Conservation (phyloP, 1,284 basidiomycete species). For the Sparassis latifolia region DNA sequence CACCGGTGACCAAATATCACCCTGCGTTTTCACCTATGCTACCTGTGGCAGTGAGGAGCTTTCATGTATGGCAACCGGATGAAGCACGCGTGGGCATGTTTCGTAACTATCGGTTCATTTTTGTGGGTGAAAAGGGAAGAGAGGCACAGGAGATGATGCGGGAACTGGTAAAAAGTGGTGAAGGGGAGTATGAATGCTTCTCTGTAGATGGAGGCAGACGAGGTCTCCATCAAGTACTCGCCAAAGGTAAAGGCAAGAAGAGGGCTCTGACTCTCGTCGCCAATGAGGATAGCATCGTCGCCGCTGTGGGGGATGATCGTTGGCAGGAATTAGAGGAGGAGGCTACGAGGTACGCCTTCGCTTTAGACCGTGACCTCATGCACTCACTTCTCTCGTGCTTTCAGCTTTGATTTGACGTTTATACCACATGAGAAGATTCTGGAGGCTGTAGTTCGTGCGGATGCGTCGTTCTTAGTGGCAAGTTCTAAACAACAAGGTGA, state of each 20-base stretch:
- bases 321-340: conserved; percentile 49
- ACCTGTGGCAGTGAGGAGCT: conserved; percentile 37
- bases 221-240: conserved; percentile 45
- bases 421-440: conserved; percentile 22
- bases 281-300: conserved; percentile 37
- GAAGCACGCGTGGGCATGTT: conserved; percentile 53
- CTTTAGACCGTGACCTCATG: not conserved
- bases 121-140: conserved; percentile 48
- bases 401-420: conserved; percentile 25
- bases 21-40: conserved; percentile 49
- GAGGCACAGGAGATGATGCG: conserved; percentile 40
- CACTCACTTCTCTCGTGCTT: too few relatives aligned
- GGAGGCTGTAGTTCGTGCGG: conserved; percentile 25
- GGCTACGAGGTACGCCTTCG: conserved; percentile 38
- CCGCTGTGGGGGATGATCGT: conserved; percentile 40
- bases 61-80: conserved; percentile 57
- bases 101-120: conserved; percentile 45
- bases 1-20: conserved; percentile 44
- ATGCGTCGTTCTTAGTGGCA: conserved; percentile 24
- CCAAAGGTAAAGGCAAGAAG: conserved; percentile 35
- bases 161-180: conserved; percentile 47
- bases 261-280: conserved; percentile 50
- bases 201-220: conserved; percentile 39
- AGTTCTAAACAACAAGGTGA: conserved; percentile 9
- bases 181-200: conserved; percentile 54